Evolutionary conservation across 1,284 basidiomycete species (phyloP).

Genomic region (Trichosporon asahii): DNA sequence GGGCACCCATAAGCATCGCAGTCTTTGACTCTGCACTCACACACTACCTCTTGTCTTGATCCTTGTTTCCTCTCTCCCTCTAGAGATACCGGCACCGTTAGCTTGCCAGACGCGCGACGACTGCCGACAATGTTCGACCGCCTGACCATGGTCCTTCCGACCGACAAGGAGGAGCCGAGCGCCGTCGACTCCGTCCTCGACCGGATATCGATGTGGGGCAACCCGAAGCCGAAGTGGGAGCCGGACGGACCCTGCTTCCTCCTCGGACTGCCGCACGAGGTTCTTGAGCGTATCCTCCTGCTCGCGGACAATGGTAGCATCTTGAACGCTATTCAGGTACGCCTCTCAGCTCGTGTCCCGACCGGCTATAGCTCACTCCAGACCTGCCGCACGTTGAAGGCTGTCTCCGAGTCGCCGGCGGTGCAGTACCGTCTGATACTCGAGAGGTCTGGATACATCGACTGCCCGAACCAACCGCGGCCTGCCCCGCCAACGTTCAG

Average conservation of each 20-base stretch:
- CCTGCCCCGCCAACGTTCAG: neutral
- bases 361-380: slow-evolving; percentile 3
- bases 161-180: neutral
- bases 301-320: neutral
- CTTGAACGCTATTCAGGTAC: neutral
- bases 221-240: neutral
- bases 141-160: slow-evolving; percentile 7
- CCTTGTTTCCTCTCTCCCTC: no score
- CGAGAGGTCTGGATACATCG: slow-evolving; percentile 10
- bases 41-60: neutral
- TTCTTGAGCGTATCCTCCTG: slow-evolving; percentile 13
- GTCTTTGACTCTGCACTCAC: neutral
- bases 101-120: no score
- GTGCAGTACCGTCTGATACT: slow-evolving; percentile 14
- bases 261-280: slow-evolving; percentile 12
- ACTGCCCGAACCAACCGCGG: slow-evolving; percentile 10
- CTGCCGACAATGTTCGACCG: slow-evolving; percentile 1
- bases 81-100: no score
- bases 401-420: neutral
- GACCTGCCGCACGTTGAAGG: slow-evolving; percentile 12
- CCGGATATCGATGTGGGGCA: neutral
- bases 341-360: neutral
- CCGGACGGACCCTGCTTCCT: slow-evolving; percentile 1
- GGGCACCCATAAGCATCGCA: neutral
- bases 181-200: neutral